Evolutionary conservation across 257 asterid genomes (phyloP).

Genomic region (Marsdenia floribunda): DNA sequence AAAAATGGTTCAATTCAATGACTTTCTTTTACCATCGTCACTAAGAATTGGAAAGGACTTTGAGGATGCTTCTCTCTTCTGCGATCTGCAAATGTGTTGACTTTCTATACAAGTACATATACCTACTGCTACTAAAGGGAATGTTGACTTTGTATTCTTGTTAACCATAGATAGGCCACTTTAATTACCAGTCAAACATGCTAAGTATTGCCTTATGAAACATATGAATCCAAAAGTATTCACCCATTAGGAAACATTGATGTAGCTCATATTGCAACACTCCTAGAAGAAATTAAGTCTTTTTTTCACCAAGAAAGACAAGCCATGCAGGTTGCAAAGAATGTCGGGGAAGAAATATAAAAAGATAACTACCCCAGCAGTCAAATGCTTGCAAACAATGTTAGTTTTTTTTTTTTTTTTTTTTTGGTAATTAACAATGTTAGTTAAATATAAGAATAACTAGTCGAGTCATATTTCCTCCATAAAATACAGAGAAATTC

Average conservation of each 20-base stretch:
- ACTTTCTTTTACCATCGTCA: not conserved
- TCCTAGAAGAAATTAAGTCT: not conserved
- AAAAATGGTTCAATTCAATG: not conserved
- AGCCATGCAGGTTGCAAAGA: too few relatives aligned
- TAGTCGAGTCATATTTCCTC: too few relatives aligned
- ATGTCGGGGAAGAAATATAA: too few relatives aligned
- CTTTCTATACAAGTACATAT: not conserved
- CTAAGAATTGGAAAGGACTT: not conserved
- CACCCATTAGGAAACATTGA: not conserved
- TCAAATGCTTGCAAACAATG: too few relatives aligned
- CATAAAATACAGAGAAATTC: not conserved
- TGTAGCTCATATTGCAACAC: not conserved
- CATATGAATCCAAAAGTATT: too few relatives aligned
- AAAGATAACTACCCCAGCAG: too few relatives aligned
- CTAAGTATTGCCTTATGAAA: too few relatives aligned
- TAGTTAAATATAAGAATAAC: too few relatives aligned
- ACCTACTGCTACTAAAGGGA: not conserved
- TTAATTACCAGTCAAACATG: not conserved
- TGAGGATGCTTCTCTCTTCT: not conserved
- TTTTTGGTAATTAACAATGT: too few relatives aligned
- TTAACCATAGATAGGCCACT: too few relatives aligned
- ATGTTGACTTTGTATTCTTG: not conserved
- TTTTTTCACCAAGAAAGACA: not conserved
- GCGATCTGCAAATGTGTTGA: not conserved
- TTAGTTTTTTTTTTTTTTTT: too few relatives aligned